Evolutionary conservation across 106 monocot genomes (phyloP).

Genomic region (Phalaenopsis aphrodite): DNA sequence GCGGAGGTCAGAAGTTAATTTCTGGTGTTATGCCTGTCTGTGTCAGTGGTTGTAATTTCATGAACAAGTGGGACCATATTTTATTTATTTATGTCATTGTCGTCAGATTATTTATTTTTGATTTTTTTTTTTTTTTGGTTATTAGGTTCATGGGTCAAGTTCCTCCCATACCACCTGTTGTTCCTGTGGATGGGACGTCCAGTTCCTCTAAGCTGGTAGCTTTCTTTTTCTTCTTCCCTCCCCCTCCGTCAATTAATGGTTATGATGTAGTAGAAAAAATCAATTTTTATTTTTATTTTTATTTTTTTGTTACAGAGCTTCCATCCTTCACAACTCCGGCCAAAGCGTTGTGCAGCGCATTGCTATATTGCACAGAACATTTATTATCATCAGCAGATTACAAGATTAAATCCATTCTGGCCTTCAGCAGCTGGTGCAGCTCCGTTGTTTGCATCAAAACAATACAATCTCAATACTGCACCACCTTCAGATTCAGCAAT

Average conservation of each 20-base stretch:
- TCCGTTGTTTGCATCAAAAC: constrained; percentile 45
- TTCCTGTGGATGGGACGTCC: constrained; percentile 41
- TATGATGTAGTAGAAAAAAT: no score
- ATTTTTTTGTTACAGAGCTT: constrained; percentile 6
- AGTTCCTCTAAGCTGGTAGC: constrained; percentile 40
- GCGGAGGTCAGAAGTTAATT: neutral
- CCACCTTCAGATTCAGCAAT: constrained; percentile 46
- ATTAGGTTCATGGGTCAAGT: constrained; percentile 72
- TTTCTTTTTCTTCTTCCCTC: neutral
- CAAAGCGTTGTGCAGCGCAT: constrained; percentile 76
- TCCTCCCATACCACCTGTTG: constrained; percentile 43
- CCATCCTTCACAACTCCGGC: constrained; percentile 24
- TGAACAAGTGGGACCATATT: neutral
- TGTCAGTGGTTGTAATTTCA: neutral
- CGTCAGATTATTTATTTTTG: neutral
- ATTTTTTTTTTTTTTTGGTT: neutral
- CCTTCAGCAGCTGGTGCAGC: constrained; percentile 28
- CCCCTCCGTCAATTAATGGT: neutral
- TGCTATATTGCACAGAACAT: constrained; percentile 82
- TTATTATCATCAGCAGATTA: constrained; percentile 54
- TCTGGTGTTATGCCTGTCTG: neutral
- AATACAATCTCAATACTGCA: constrained; percentile 57
- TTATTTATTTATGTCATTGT: constrained; percentile 2
- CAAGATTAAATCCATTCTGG: constrained; percentile 66
- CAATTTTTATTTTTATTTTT: no score